A percentile compares a stretch with the other conserved stretches of the same genome.
Conservation (phyloP, 139 green algal species). For the Deuterostichococcus epilithicus region DNA sequence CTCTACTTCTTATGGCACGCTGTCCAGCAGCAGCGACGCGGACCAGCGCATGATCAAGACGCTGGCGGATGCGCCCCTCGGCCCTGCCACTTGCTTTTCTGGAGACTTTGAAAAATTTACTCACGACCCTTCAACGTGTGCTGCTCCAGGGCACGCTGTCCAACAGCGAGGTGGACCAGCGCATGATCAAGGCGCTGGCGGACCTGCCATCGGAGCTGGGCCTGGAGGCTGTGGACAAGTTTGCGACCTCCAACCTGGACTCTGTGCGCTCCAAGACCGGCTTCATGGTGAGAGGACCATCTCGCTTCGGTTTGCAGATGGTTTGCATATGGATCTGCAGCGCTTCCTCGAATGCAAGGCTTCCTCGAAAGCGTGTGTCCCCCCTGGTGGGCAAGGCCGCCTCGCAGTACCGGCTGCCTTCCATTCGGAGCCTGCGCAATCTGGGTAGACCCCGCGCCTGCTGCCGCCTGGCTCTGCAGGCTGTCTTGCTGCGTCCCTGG, state of each 20-base stretch:
- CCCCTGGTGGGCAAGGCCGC: background rate
- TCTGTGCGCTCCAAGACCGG: slow-evolving; percentile 47
- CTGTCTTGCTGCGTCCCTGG: background rate
- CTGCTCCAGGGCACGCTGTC: slow-evolving; percentile 30
- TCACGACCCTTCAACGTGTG: no score
- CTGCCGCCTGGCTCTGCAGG: no score
- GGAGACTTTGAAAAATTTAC: background rate
- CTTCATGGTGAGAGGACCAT: slow-evolving; percentile 40
- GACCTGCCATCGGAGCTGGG: slow-evolving; percentile 33
- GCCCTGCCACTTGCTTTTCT: background rate
- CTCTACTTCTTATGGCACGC: no score
- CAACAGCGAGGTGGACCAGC: slow-evolving; percentile 36
- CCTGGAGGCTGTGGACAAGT: slow-evolving; percentile 44
- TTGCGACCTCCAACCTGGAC: slow-evolving; percentile 27
- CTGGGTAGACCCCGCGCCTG: no score
- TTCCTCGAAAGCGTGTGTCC: background rate
- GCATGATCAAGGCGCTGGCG: slow-evolving; percentile 40
- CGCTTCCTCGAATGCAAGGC: background rate
- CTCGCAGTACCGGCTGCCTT: no score
- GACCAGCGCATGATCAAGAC: slow-evolving; percentile 41
- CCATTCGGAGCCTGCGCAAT: no score
- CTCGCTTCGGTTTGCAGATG: background rate
- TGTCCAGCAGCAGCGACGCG: slow-evolving; percentile 32
- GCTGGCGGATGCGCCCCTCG: slow-evolving; percentile 33
- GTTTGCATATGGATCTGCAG: no score